These are phyloP conservation scores for Leccinum subtestaceum DNA, from an alignment of 768 basidiomycete genomes.

Conservation along the genomic window DNA sequence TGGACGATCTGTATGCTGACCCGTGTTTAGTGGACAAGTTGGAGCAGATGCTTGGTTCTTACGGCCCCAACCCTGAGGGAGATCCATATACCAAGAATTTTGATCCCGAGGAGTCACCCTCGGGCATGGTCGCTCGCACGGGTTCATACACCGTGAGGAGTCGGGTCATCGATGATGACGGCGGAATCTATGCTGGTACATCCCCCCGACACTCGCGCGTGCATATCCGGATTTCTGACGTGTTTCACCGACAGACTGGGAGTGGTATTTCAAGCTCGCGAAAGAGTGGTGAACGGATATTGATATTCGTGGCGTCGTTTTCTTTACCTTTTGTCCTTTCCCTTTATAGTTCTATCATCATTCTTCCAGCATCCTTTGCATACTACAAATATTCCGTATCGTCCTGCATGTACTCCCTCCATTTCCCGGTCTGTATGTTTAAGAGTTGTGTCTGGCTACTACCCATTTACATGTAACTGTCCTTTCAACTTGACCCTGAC, in stretches of 20 bases:
- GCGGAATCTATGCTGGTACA: conserved; percentile 73
- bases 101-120: conserved; percentile 67
- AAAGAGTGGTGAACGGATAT: conserved; percentile 75
- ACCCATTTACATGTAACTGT: conserved; percentile 1
- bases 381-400: conserved; percentile 21
- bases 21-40: conserved; percentile 73
- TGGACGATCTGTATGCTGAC: conserved; percentile 2
- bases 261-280: conserved; percentile 85
- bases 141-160: conserved; percentile 78
- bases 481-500: neutral
- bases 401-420: conserved; percentile 27
- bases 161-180: conserved; percentile 87
- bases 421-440: conserved; percentile 18
- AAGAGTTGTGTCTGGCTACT: conserved; percentile 10
- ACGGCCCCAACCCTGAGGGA: conserved; percentile 67
- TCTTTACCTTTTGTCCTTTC: conserved; percentile 3
- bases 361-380: conserved; percentile 29
- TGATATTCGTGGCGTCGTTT: conserved; percentile 4
- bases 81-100: conserved; percentile 75
- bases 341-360: conserved; percentile 16
- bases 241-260: conserved; percentile 27
- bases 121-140: conserved; percentile 80
- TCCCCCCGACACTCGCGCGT: conserved; percentile 4
- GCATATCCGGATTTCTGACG: conserved; percentile 9
- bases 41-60: conserved; percentile 94